A percentile compares a stretch with the other conserved stretches of the same genome.
phyloP scores from a whole-genome alignment of 257 asterid species.

The Osmanthus fragrans region DNA sequence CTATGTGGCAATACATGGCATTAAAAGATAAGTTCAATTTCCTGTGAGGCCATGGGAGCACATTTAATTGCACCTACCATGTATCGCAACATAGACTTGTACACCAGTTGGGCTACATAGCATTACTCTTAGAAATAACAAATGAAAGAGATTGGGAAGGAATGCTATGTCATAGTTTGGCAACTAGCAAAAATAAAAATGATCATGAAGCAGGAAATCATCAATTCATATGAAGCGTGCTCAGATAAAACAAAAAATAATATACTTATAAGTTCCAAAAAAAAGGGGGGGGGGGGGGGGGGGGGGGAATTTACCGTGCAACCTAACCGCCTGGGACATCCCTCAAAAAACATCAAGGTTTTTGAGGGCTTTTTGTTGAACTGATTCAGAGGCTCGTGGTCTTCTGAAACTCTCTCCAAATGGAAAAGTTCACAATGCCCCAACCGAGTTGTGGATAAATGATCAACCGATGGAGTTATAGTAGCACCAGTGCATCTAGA shows the following conservation, averaged over 20 bases:
- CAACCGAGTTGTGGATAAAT: slow-evolving; percentile 60
- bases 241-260: neutral
- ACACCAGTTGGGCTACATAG: neutral
- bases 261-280: neutral
- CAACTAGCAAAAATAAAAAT: neutral
- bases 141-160: neutral
- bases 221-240: neutral
- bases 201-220: neutral
- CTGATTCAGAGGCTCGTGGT: slow-evolving; percentile 69
- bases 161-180: neutral
- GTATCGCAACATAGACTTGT: neutral
- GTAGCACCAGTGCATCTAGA: slow-evolving; percentile 91
- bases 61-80: neutral
- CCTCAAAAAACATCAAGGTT: slow-evolving; percentile 94
- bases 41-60: no score
- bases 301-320: slow-evolving; percentile 70
- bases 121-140: neutral
- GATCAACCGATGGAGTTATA: slow-evolving; percentile 80
- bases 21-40: neutral
- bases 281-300: neutral
- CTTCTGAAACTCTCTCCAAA: slow-evolving; percentile 74
- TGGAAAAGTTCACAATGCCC: slow-evolving; percentile 90
- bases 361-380: slow-evolving; percentile 71
- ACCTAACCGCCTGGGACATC: slow-evolving; percentile 93
- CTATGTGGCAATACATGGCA: neutral